A percentile compares a stretch with the other conserved stretches of the same genome.
These are phyloP conservation scores for Hypericum androsaemum DNA, from an alignment of 345 rosid genomes.

Conservation along the genomic window DNA sequence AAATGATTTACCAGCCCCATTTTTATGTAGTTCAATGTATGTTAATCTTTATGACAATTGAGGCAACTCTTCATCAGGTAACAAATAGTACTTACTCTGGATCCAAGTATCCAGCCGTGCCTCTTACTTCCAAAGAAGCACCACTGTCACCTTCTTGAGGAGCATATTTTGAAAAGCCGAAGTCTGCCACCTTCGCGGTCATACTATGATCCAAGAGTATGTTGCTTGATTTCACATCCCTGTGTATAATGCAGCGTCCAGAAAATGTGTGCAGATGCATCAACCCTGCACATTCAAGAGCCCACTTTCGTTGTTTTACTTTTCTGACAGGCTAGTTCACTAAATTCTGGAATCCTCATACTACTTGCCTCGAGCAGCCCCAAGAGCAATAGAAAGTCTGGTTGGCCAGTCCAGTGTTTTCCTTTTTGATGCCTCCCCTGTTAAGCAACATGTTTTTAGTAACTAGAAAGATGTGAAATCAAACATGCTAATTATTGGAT, in stretches of 20 bases:
- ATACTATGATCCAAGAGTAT: slow-evolving; percentile 61
- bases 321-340: not conserved
- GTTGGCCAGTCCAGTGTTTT: slow-evolving; percentile 67
- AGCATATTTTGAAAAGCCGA: slow-evolving; percentile 65
- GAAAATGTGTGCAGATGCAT: slow-evolving; percentile 22
- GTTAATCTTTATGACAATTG: too few species aligned
- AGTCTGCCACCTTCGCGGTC: slow-evolving; percentile 66
- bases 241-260: slow-evolving; percentile 47
- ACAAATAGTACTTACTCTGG: not conserved
- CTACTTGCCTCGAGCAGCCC: slow-evolving; percentile 56
- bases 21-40: too few species aligned
- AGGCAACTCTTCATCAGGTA: not conserved
- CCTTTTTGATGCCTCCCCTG: slow-evolving; percentile 58
- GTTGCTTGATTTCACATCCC: slow-evolving; percentile 73
- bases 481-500: not conserved
- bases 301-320: not conserved
- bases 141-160: slow-evolving; percentile 36
- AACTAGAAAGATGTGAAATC: slow-evolving; percentile 1
- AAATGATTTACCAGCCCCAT: too few species aligned
- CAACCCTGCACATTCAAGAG: slow-evolving; percentile 16
- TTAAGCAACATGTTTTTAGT: slow-evolving; percentile 10
- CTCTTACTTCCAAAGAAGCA: slow-evolving; percentile 2
- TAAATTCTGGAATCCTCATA: not conserved
- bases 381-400: slow-evolving; percentile 58
- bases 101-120: slow-evolving; percentile 5